Base-by-base conservation (phyloP, 352 stramenopile genomes). In the Globisporangium middletonii region DNA sequence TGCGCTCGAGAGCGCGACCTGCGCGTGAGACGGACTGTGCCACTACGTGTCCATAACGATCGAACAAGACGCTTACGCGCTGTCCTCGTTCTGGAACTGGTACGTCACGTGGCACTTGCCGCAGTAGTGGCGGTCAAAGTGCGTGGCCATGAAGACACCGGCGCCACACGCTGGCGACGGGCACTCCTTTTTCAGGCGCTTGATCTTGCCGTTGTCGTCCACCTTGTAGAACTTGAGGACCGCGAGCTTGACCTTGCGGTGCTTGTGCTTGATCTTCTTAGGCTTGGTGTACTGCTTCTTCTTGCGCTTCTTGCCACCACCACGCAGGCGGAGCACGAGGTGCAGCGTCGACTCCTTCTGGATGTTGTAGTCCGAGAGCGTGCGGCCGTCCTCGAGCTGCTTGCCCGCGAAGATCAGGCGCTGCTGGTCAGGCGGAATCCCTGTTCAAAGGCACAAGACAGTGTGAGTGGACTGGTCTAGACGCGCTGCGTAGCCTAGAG, bases 251-350 rank as follows among this genome's bases (percentile, higher is more conserved):
- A 97, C 91, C 72, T 95, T 97, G 73, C 95, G 94, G 86, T 97
- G 90, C 78, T 97, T 96, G 88, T 97, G 89, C 73, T 96, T 96
- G 60, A 96, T 95, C 94, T 99, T 99, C 95, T 99, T 99, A 62
- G 97, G 97, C 89, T 99, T 99, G 75, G 94, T 99, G 93, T 98
- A 99, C 63, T 94, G 82, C 92, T 99, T 99, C 93, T 99, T 99
- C 88, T 99, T 99, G 67, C 95, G 94, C 92, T 99, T 99, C 92
- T 99, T 99, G 74, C 94, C 95, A 88, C 88, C 86, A 83, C 94
- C 94, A 65, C 92, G 85, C 51, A 99, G 83, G 71, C 96, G 88
- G 19, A 99, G 79, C 62, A 99, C 97, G 57, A 99, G 80, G 79
- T 99, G 95, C 6, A 99, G 79, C 13, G 97, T 99, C 43, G 89